Base-by-base conservation (phyloP, 495 filamentous ascomycete species). In the Aspergillus cavernicola region DNA sequence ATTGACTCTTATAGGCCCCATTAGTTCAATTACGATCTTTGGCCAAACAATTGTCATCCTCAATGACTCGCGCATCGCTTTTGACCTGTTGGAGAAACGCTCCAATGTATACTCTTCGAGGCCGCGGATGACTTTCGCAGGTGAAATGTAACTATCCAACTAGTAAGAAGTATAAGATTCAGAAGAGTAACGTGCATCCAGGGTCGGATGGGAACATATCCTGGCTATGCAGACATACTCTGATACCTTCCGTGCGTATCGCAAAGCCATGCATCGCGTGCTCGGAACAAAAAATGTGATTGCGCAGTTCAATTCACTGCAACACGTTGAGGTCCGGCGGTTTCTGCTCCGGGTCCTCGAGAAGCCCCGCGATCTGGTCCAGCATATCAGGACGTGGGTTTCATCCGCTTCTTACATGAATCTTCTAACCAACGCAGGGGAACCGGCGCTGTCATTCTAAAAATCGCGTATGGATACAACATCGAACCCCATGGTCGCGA, bases 1-100 rank as follows among this genome's bases (percentile, higher is more conserved):
- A 1, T 9, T 8, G 6, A 7, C 8, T 2, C 22, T 5, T 6
- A 10, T 18, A 40, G 37, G 80, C 7, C 74, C 77, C 0, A 72
- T 83, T n/a, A 81, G 76, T 58, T 81, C 77, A 13, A 47, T 83
- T 2, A 77, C 66, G 3, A 62, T 79, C 6, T 43, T 79, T 20
- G 77, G 76, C 9, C 67, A 73, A 50, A 72, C 69, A 0, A 66
- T 81, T 6, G 57, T 81, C 16, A 72, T 81, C 47, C 45, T 81
- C 36, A 73, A 80, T 50, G 74, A 80, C 32, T 50, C 59, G 10
- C 42, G 62, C 9, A 11, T 75, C 2, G 75, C 74, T 0, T 44
- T 69, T 28, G 75, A 80, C 23, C 60, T 81, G 0, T 19, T 81
- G 38, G 73, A 76, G 42, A 78, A 78, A 48, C 63, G 73, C 18